phyloP scores from a whole-genome alignment of 2,329 filamentous ascomycete species.

The Epichloe uncinata region DNA sequence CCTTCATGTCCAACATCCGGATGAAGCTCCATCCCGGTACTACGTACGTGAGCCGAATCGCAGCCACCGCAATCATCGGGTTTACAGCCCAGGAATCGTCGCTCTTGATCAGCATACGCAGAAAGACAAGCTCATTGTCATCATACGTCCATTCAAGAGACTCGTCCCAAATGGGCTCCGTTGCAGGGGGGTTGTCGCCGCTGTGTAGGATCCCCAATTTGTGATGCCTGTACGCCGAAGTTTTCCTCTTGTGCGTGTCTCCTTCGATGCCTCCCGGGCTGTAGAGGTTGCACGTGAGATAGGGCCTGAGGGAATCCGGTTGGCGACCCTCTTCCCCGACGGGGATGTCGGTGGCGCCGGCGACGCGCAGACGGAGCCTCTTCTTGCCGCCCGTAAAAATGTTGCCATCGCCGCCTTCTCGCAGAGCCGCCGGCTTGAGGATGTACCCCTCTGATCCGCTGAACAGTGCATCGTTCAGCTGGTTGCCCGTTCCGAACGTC shows the following conservation, averaged over 20 bases:
- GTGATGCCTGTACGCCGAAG: slow-evolving; percentile 45
- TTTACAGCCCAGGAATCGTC: slow-evolving; percentile 50
- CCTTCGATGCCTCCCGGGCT: slow-evolving; percentile 39
- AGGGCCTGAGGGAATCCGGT: slow-evolving; percentile 44
- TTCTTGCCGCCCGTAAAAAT: slow-evolving; percentile 32
- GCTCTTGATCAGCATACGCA: slow-evolving; percentile 53
- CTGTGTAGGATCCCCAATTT: slow-evolving; percentile 40
- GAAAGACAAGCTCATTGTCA: slow-evolving; percentile 51
- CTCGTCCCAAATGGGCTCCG: slow-evolving; percentile 54
- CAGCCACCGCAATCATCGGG: slow-evolving; percentile 46
- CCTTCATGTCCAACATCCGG: slow-evolving; percentile 50
- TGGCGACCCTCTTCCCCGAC: slow-evolving; percentile 34
- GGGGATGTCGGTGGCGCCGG: slow-evolving; percentile 48
- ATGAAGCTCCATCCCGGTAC: slow-evolving; percentile 49
- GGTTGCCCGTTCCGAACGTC: slow-evolving; percentile 50
- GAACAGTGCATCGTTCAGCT: slow-evolving; percentile 57
- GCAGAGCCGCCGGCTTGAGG: slow-evolving; percentile 48
- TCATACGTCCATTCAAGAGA: slow-evolving; percentile 54
- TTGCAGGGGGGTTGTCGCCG: slow-evolving; percentile 43
- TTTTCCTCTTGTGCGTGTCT: slow-evolving; percentile 47
- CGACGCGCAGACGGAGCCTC: slow-evolving; percentile 43
- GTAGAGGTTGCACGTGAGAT: slow-evolving; percentile 51
- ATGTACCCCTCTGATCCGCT: slow-evolving; percentile 51
- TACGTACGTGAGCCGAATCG: slow-evolving; percentile 45
- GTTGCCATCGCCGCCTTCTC: slow-evolving; percentile 38